Evolutionary conservation across 208 protist species (phyloP).

Genomic region (Leishmania amazonensis): DNA sequence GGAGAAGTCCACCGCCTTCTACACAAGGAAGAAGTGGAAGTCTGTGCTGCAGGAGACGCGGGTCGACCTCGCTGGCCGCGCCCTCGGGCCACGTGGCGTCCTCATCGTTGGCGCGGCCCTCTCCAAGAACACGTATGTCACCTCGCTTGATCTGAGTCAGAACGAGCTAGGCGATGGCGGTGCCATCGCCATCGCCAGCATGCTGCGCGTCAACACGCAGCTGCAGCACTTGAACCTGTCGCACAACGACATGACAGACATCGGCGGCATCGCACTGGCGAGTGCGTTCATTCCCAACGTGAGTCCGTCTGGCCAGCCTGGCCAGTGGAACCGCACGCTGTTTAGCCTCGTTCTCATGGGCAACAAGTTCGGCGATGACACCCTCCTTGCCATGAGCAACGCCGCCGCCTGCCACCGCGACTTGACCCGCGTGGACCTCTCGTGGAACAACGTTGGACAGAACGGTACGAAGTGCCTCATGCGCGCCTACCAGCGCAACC

Average conservation of each 20-base stretch:
- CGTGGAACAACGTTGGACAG: conserved; percentile 81
- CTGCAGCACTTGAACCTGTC: conserved; percentile 79
- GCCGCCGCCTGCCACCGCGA: conserved; percentile 85
- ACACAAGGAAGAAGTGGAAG: conserved; percentile 75
- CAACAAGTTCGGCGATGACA: conserved; percentile 79
- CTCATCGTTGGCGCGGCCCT: conserved; percentile 75
- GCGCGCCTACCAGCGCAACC: conserved; percentile 80
- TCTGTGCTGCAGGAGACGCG: conserved; percentile 46
- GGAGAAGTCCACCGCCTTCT: conserved; percentile 82
- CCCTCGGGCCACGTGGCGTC: conserved; percentile 57
- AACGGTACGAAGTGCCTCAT: conserved; percentile 79
- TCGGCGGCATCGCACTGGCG: conserved; percentile 85
- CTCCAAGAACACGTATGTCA: conserved; percentile 64
- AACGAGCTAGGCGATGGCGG: conserved; percentile 81
- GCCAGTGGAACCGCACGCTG: conserved; percentile 84
- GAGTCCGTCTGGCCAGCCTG: conserved; percentile 72
- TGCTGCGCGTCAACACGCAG: conserved; percentile 64
- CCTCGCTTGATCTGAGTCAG: conserved; percentile 63
- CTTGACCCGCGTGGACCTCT: conserved; percentile 73
- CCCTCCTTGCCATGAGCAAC: conserved; percentile 84
- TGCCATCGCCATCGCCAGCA: conserved; percentile 62
- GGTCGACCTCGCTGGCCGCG: conserved; percentile 63
- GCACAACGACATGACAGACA: conserved; percentile 78
- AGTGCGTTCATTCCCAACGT: conserved; percentile 87
- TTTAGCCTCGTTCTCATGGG: conserved; percentile 70